Evolutionary conservation across 768 basidiomycete species (phyloP).

Genomic region (Lepiota brunneoincarnata): DNA sequence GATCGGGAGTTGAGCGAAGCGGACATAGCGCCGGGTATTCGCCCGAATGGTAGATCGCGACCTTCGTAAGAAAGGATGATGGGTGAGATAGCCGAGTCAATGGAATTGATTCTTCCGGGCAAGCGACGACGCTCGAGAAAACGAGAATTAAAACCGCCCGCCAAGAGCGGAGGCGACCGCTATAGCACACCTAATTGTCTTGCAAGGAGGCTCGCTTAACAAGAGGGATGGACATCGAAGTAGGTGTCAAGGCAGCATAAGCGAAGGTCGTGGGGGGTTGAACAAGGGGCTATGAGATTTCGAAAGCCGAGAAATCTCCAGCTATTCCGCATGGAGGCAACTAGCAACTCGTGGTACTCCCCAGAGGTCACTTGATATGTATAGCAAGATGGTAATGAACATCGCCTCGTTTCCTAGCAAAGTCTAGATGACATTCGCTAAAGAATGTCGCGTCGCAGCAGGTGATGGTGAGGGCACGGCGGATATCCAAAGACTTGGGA

Average conservation of each 20-base stretch:
- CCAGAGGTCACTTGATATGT: too few relatives aligned
- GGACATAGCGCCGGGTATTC: slow-evolving; percentile 1
- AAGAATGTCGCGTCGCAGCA: too few relatives aligned
- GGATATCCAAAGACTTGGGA: neutral
- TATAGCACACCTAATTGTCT: neutral
- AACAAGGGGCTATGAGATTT: neutral
- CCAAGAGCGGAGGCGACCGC: slow-evolving; percentile 1
- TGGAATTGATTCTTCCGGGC: slow-evolving; percentile 3
- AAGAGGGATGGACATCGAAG: neutral
- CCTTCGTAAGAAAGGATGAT: neutral
- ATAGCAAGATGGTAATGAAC: too few relatives aligned
- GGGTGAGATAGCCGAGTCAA: slow-evolving; percentile 5
- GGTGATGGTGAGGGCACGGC: neutral
- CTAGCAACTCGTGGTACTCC: too few relatives aligned
- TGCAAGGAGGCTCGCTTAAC: slow-evolving; percentile 2
- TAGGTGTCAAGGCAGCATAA: neutral
- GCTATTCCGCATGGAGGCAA: too few relatives aligned
- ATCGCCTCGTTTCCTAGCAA: too few relatives aligned
- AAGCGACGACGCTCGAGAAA: neutral
- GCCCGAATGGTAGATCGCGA: slow-evolving; percentile 2
- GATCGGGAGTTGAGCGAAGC: neutral
- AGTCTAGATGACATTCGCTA: too few relatives aligned
- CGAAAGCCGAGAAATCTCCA: neutral
- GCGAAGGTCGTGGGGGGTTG: neutral
- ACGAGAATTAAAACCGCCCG: neutral